Base-by-base conservation (phyloP, 208 protist genomes). In the Entamoeba moshkovskii region DNA sequence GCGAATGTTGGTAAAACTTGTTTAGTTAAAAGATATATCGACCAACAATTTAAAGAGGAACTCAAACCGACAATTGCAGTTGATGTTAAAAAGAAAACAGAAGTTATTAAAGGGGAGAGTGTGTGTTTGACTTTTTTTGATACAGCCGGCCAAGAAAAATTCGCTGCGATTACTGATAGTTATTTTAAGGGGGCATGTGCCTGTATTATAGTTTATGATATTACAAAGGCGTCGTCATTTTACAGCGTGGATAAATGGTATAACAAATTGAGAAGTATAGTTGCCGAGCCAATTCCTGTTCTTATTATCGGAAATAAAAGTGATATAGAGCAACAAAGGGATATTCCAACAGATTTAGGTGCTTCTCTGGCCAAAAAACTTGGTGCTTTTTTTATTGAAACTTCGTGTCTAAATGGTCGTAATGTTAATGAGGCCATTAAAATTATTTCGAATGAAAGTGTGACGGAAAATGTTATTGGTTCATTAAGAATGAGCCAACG, bases 171-270 rank as follows among this genome's bases (percentile, higher is more conserved):
- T 2, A 8, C 66, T n/a, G 45, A 44, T 42, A 38, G 13, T 22
- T 93, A 93, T 52, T 18, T 93, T 5, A 47, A 46, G 16, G 92
- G 48, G 3, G 45, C 45, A 13, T 44, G 6, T 52, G 97, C 96
- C 33, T 95, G 97, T 13, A 96, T 98, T 66, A 95, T 98, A 2
- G 97, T 98, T 85, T 98, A 97, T 96, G 97, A 98, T 93, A 96
- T 98, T 48, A 97, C 96, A 91, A 95, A 97, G 66, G 94, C 94
- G 4, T 85, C 96, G 91, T 95, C 96, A 25, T 98, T 98, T 93
- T 92, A 97, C 15, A 96, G 96, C 29, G 93, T 98, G 13, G 66
- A 95, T 85, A 95, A 96, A 94, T 98, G 97, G 97, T 92, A 98
- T 59, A 59, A 59, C 49, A 59, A 59, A 59, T 59, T 59, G 18